Base-by-base conservation (phyloP, 2,329 filamentous ascomycete species). In the Lasiodiplodia theobromae region DNA sequence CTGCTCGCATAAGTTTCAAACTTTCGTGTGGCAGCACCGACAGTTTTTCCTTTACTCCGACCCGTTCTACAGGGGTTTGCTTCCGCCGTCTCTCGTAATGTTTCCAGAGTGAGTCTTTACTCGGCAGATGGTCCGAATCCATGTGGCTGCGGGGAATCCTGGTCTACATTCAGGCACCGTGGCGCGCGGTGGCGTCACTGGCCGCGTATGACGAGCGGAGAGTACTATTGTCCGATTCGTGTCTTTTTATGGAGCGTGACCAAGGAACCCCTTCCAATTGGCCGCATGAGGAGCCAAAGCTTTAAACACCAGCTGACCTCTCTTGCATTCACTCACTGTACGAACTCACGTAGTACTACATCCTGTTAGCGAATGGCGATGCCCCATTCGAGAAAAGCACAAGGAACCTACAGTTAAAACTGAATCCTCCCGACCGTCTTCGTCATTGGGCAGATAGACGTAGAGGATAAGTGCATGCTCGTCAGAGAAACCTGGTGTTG, bases 381-480 rank as follows among this genome's bases (percentile, higher is more conserved):
- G 34, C 28, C 21, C 21, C 52, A 60, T n/a, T 52, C 28, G 25
- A n/a, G 52, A 11, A 64, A 52, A 52, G 38, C 14, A 52, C 47
- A 23, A 8, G 28, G 28, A 38, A 73, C 73, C 79, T 81, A 93
- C 91, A 56, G 92, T 95, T 68, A 96, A 83, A 37, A 94, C 91
- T 2, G 90, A 91, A 73, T 93, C 90, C 28, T 92, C 90, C 0
- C 86, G 86, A 2, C 85, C 85, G 74, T 90, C 89, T 69, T 93
- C 91, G 65, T 90, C 89, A 72, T 89, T 87, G 16, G 90, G 86
- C 38, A 96, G 85, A 73, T 94, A 96, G 2, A 96, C 93, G 75
- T 96, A 96, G 31, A 96, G 82, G 51, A 96, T 93, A 71, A 96
- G 79, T 2, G 92, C 92, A 77, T 94, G 90, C 66, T 92, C 91